Evolutionary conservation across 768 basidiomycete genomes (phyloP).

Genomic region (Trametes coccinea): DNA sequence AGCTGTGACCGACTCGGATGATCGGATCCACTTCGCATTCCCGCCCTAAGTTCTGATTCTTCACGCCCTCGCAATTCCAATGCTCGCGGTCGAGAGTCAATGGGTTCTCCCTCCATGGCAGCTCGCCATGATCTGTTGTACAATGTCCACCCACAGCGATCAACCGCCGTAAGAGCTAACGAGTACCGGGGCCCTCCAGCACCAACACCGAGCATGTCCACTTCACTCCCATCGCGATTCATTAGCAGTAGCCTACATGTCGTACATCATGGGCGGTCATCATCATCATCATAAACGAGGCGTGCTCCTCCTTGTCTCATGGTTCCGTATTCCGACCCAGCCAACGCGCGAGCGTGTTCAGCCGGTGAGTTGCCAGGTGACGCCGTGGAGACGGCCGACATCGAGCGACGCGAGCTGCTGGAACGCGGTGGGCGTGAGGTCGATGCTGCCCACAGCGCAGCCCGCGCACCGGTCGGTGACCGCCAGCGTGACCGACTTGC

Average conservation of each 20-base stretch:
- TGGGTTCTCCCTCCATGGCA: too few relatives aligned
- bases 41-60: too few relatives aligned
- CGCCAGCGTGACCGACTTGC: conserved; percentile 29
- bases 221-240: conserved; percentile 15
- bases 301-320: background rate
- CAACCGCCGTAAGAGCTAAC: too few relatives aligned
- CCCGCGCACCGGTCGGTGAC: conserved; percentile 35
- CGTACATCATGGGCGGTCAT: conserved; percentile 15
- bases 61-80: too few relatives aligned
- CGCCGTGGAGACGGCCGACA: conserved; percentile 30
- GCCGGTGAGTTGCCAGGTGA: conserved; percentile 28
- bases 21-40: too few relatives aligned
- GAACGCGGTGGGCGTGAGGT: conserved; percentile 33
- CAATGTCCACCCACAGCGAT: too few relatives aligned
- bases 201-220: background rate
- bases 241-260: conserved; percentile 14
- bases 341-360: background rate
- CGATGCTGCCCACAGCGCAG: conserved; percentile 30
- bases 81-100: too few relatives aligned
- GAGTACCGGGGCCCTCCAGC: too few relatives aligned
- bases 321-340: background rate
- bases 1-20: too few relatives aligned
- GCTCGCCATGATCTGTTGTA: too few relatives aligned
- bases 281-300: conserved; percentile 14
- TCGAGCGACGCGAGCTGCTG: conserved; percentile 25